A percentile compares a stretch with the other conserved stretches of the same genome.
Evolutionary conservation across 1,284 basidiomycete species (phyloP).

Genomic region (Anthracocystis panici-leucophaei): DNA sequence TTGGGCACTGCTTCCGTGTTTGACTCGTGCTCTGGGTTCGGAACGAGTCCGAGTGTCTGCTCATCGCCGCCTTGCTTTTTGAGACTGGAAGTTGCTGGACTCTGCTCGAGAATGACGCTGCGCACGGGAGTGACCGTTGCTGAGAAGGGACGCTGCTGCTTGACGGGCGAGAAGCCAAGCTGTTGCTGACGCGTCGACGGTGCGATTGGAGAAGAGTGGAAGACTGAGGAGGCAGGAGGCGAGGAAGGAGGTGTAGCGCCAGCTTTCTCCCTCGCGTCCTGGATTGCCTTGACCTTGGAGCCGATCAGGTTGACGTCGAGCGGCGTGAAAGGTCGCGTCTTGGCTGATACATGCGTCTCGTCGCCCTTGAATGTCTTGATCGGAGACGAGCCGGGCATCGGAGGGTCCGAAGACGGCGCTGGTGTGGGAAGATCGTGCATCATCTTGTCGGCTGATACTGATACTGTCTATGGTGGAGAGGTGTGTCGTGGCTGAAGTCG

Average conservation of each 20-base stretch:
- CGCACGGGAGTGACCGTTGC: conserved; percentile 13
- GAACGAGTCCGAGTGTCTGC: conserved; percentile 30
- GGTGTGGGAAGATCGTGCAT: conserved; percentile 55
- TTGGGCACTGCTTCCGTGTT: conserved; percentile 26
- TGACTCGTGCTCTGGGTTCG: conserved; percentile 34
- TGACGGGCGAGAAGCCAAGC: conserved; percentile 40
- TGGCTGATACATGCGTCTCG: conserved; percentile 21
- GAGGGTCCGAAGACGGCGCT: conserved; percentile 53
- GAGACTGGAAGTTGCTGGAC: not conserved
- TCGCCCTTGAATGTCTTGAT: conserved; percentile 21
- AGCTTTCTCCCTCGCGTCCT: conserved; percentile 25
- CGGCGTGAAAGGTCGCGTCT: conserved; percentile 36
- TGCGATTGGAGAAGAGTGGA: conserved; percentile 33
- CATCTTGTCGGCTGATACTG: conserved; percentile 18
- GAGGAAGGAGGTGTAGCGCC: conserved; percentile 47
- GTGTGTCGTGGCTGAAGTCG: not conserved
- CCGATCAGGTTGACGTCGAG: conserved; percentile 43
- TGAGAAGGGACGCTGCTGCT: conserved; percentile 33
- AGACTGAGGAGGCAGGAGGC: conserved; percentile 39
- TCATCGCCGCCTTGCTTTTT: not conserved
- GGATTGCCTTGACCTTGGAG: conserved; percentile 31
- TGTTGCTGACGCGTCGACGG: conserved; percentile 12
- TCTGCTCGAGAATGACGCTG: conserved; percentile 21
- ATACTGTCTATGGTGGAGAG: not conserved
- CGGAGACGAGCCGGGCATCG: conserved; percentile 46